These are phyloP conservation scores for Saraca asoca DNA, from an alignment of 331 rosid genomes.

Conservation along the genomic window DNA sequence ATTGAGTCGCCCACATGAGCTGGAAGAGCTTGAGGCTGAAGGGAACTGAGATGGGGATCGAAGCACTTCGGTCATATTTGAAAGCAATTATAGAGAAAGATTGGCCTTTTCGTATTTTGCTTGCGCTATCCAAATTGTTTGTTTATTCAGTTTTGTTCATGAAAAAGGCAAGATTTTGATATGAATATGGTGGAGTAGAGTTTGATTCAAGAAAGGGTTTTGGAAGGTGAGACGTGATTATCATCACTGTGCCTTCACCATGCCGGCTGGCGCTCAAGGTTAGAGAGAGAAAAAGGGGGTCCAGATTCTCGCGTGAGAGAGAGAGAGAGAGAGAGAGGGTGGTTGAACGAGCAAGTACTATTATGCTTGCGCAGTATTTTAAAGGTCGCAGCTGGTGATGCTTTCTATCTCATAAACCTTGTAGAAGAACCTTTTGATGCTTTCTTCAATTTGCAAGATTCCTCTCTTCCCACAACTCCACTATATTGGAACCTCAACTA, in stretches of 20 bases:
- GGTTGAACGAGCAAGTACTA: not conserved
- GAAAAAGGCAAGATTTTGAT: conserved; percentile 42
- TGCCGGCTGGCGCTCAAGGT: conserved; percentile 42
- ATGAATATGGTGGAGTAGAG: conserved; percentile 57
- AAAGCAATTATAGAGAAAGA: conserved; percentile 21
- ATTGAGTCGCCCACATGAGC: conserved; percentile 41
- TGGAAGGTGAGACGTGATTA: conserved; percentile 64
- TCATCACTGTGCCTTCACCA: conserved; percentile 49
- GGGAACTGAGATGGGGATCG: conserved; percentile 77
- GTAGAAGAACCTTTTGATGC: not conserved
- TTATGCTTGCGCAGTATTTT: not conserved
- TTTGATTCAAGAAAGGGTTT: conserved; percentile 73
- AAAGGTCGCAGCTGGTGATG: conserved; percentile 24
- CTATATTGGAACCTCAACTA: not conserved
- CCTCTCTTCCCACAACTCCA: not conserved
- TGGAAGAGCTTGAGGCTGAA: conserved; percentile 84
- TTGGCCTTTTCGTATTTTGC: conserved; percentile 24
- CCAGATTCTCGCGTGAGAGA: conserved; percentile 25
- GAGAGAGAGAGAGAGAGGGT: conserved; percentile 12
- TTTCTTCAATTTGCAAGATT: not conserved
- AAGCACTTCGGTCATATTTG: conserved; percentile 75
- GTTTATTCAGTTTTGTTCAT: conserved; percentile 17
- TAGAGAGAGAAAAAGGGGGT: conserved; percentile 30
- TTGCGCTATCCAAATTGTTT: not conserved
- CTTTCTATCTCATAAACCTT: conserved; percentile 13